A percentile compares a stretch with the other conserved stretches of the same genome.
phyloP scores from a whole-genome alignment of 192 early-diverging fungal species.

The Coemansia sp. region DNA sequence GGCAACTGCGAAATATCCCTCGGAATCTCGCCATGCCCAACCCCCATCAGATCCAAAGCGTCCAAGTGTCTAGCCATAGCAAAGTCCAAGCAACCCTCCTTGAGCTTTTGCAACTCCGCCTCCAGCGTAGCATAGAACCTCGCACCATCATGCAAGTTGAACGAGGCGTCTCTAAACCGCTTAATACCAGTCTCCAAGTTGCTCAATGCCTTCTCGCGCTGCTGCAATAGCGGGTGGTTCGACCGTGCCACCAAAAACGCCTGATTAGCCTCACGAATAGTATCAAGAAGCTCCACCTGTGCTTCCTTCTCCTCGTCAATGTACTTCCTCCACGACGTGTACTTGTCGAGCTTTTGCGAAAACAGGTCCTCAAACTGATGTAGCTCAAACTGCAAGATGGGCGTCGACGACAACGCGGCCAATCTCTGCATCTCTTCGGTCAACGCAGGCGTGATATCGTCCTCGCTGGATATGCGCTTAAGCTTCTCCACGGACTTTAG shows the following conservation, averaged over 20 bases:
- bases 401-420: constrained; percentile 59
- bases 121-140: constrained; percentile 76
- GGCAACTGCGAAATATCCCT: constrained; percentile 29
- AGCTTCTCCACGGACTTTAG: constrained; percentile 67
- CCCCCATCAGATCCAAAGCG: constrained; percentile 58
- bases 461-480: constrained; percentile 67
- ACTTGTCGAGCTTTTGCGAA: constrained; percentile 69
- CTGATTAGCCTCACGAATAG: constrained; percentile 66
- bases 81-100: constrained; percentile 70
- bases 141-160: constrained; percentile 75
- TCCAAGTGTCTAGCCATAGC: constrained; percentile 71
- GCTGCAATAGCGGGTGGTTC: constrained; percentile 61
- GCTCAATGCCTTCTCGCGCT: constrained; percentile 75
- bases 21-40: constrained; percentile 28
- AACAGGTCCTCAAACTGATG: constrained; percentile 80
- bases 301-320: constrained; percentile 63
- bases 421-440: constrained; percentile 68
- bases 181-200: constrained; percentile 78
- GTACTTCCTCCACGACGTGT: constrained; percentile 64
- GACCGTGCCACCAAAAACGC: constrained; percentile 67
- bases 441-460: constrained; percentile 77
- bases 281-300: constrained; percentile 65
- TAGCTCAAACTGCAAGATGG: constrained; percentile 70
- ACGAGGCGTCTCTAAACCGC: constrained; percentile 71
- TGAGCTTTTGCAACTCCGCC: constrained; percentile 63